These are phyloP conservation scores for Simplicillium sp. DNA, from an alignment of 2,329 filamentous ascomycete species.

Conservation along the genomic window DNA sequence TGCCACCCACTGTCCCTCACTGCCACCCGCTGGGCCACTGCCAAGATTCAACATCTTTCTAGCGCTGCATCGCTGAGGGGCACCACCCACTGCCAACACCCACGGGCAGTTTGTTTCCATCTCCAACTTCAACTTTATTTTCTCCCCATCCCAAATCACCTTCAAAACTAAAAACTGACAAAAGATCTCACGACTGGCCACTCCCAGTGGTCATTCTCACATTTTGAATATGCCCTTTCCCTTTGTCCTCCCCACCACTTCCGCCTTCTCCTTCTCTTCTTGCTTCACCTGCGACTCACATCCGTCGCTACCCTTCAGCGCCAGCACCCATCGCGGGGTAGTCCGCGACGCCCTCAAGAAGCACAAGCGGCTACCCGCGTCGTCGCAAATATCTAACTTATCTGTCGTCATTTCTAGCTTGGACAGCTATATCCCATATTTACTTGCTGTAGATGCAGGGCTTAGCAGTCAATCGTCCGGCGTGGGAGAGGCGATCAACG, in stretches of 20 bases:
- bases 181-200: no score
- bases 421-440: constrained; percentile 73
- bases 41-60: no score
- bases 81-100: no score
- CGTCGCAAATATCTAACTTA: constrained; percentile 62
- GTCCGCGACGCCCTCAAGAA: constrained; percentile 77
- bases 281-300: constrained; percentile 73
- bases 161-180: no score
- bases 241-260: constrained; percentile 83
- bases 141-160: no score
- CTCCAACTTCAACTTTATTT: no score
- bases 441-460: constrained; percentile 67
- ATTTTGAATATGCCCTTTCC: constrained; percentile 69
- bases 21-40: no score
- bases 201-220: not conserved
- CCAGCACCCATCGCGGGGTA: constrained; percentile 75
- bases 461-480: constrained; percentile 38
- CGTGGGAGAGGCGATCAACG: constrained; percentile 52
- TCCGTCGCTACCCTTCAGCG: constrained; percentile 74
- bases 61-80: no score
- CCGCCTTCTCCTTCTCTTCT: constrained; percentile 70
- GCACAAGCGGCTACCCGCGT: constrained; percentile 73
- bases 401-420: constrained; percentile 59
- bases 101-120: no score
- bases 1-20: no score